Evolutionary conservation across 305 asterid species (phyloP), one percentile per base, ranked within the genome.

Genomic region (Fraxinus xanthoxyloides): DNA sequence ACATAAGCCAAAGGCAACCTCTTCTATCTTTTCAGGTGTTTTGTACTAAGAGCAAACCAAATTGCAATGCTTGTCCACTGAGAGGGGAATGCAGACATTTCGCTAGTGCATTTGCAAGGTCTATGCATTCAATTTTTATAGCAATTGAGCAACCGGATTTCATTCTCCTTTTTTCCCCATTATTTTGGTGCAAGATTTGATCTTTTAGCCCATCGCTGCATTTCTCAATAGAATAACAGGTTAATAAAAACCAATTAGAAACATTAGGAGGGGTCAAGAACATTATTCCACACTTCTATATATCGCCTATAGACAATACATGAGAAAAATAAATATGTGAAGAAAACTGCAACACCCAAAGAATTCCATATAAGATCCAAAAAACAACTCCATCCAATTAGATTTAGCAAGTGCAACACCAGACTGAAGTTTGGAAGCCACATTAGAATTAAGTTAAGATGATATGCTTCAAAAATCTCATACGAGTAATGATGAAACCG

Each of bases 91-190:
- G 99, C 90, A 92, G 99, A 83, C 99, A 97, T 89, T 97, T 93
- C 72, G 99, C 99, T 21, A 97, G 98, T 84, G 99, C 99, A 67
- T 95, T 91, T 88, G 98, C 99, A 78, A 97, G 99, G 99, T 97
- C 78, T 84, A 82, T 83, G 83, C 85, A 72, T 83, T 56, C 65
- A 59, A 17, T 77, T 15, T 75, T 74, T 83, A 63, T 63, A 75
- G 79, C 51, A 74, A 30, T 40, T 43, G 56, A 80, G 80, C 59
- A 72, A 59, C 78, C 28, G 31, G 34, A 59, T 51, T 72, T 38
- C 70, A 28, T 80, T 78, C n/a, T 70, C 63, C 54, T 26, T 79
- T 65, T 46, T 76, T 15, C 40, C 61, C 77, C 72, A 56, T 77
- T 17, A 67, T 75, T 54, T 70, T 83, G 61, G 48, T 19, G 54